These are phyloP conservation scores for Quercus lobata DNA, from an alignment of 331 rosid species.

Conservation along the genomic window DNA sequence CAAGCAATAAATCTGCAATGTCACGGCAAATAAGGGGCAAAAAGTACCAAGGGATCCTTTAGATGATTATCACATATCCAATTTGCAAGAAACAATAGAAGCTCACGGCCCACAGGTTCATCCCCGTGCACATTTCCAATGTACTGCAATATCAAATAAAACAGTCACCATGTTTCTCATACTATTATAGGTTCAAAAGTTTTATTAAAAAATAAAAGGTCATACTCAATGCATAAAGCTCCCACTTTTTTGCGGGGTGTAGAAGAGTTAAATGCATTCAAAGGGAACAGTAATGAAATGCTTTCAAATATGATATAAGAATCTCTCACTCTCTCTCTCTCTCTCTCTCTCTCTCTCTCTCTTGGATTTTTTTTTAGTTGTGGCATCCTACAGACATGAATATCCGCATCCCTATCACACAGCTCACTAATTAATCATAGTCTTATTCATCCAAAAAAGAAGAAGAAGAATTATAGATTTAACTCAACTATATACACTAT, in stretches of 20 bases:
- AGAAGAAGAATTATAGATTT: neutral
- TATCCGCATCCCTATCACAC: neutral
- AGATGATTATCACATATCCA: slow-evolving; percentile 88
- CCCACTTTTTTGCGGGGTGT: no score
- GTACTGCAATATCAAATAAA: slow-evolving; percentile 60
- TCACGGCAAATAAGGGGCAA: neutral
- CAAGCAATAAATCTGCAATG: neutral
- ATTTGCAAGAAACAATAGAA: slow-evolving; percentile 72
- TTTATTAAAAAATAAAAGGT: no score
- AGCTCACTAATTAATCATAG: neutral
- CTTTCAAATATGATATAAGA: neutral
- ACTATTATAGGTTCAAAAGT: slow-evolving; percentile 2
- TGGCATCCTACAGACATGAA: neutral
- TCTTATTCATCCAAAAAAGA: neutral
- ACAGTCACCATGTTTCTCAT: slow-evolving; percentile 20
- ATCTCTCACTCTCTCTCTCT: no score
- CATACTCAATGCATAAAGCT: no score
- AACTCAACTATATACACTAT: neutral
- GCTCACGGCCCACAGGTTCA: slow-evolving; percentile 95
- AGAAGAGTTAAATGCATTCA: neutral
- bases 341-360: no score
- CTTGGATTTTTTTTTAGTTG: neutral
- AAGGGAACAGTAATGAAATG: neutral
- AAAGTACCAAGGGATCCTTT: slow-evolving; percentile 79
- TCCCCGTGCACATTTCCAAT: slow-evolving; percentile 96